Evolutionary conservation across 768 basidiomycete genomes (phyloP), one percentile per base, ranked within the genome.

Genomic region (Boletus rubroflammeus): DNA sequence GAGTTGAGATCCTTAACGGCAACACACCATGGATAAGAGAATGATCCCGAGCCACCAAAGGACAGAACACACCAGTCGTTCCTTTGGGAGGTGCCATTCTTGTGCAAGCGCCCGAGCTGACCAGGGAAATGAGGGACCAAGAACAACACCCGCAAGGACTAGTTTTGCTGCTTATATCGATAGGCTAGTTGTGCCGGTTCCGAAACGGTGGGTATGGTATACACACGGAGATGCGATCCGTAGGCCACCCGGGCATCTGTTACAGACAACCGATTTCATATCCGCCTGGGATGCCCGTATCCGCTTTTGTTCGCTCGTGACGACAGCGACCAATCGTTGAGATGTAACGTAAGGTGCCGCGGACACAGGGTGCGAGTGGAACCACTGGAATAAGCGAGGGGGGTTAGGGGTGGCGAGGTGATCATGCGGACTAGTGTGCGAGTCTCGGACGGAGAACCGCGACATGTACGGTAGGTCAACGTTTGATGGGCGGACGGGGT

Each of bases 21-120:
- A 36, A 35, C 41, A 35, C 41, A 29, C 19, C 14, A 47, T 38
- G 17, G 8, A 11, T 46, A 21, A 45, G 31, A 49, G 35, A 36
- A 35, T 4, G 19, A 23, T 5, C 29, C 38, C 1, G n/a, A 29
- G 23, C 40, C 4, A 19, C 36, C 21, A 46, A 45, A 49, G 15
- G 44, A 25, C 13, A 23, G 28, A 13, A 54, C 70, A 35, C 25
- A 78, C 78, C 77, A 23, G 78, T 78, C 23, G 74, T 75, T 66
- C 76, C 77, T 47, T 58, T 39, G 36, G 68, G 71, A 42, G 73
- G 70, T 28, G 73, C 53, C 76, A 76, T 76, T 61, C 44, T 38
- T 55, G 40, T 8, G 35, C 32, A 49, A 42, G 43, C 8, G 25
- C 19, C 15, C 0, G 15, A 55, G n/a, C 21, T 39, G 36, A 50